These are phyloP conservation scores for Lonicera japonica DNA, from an alignment of 129 eudicot genomes.

Conservation along the genomic window DNA sequence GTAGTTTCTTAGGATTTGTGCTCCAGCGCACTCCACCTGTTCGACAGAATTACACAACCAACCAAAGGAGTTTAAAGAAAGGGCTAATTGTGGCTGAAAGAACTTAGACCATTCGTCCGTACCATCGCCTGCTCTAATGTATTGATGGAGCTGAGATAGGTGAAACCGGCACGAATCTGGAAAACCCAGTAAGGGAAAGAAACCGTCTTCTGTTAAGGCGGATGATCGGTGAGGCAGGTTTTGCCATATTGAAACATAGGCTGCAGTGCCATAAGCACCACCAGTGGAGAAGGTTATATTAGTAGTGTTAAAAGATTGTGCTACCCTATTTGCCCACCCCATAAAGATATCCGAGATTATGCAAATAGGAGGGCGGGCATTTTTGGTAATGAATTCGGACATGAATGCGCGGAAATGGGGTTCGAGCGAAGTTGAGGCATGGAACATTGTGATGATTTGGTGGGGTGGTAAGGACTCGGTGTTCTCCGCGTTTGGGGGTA, in stretches of 20 bases:
- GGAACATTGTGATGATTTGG: constrained; percentile 37
- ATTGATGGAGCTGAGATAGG: constrained; percentile 33
- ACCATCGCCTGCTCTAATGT: constrained; percentile 39
- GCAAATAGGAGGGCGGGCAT: no score
- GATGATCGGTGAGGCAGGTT: constrained; percentile 43
- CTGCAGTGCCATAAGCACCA: constrained; percentile 82
- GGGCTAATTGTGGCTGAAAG: no score
- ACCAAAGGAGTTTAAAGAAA: no score
- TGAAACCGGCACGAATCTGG: constrained; percentile 40
- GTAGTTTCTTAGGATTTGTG: constrained; percentile 26
- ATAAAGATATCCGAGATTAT: no score
- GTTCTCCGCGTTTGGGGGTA: constrained; percentile 70
- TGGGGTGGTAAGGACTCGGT: constrained; percentile 41
- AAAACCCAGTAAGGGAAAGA: constrained; percentile 55
- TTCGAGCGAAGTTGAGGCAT: constrained; percentile 43
- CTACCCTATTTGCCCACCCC: no score
- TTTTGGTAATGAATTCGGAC: no score
- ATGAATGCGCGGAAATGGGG: no score
- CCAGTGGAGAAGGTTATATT: constrained; percentile 53
- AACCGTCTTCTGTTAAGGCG: no score
- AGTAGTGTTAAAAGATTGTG: constrained; percentile 15
- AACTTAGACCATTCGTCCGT: no score
- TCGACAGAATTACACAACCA: constrained; percentile 59
- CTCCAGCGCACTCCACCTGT: constrained; percentile 58
- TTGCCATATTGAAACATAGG: constrained; percentile 41